Conservation (phyloP, 1,139 yeast genomes). For the Diutina siamensis region DNA sequence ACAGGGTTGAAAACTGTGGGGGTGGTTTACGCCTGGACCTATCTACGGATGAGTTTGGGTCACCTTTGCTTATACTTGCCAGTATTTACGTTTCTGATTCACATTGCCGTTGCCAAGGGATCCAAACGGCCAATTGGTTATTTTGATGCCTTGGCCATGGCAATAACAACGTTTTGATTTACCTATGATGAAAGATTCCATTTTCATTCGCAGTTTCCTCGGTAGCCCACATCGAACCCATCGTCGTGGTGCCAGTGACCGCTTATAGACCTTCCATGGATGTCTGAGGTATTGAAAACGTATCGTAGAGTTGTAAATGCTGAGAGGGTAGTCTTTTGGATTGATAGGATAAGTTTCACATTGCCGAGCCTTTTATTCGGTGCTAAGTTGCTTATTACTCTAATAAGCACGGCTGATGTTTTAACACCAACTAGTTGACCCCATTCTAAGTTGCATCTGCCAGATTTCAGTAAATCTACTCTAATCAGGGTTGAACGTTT, state of each 20-base stretch:
- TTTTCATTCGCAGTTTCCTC: constrained; percentile 88
- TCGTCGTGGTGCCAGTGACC: constrained; percentile 74
- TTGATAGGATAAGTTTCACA: too few relatives aligned
- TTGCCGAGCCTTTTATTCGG: too few relatives aligned
- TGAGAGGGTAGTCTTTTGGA: too few relatives aligned
- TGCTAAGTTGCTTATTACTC: too few relatives aligned
- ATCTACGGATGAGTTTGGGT: constrained; percentile 27
- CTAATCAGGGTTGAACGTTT: too few relatives aligned
- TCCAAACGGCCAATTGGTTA: constrained; percentile 10
- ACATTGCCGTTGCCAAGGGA: constrained; percentile 10
- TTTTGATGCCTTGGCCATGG: background rate
- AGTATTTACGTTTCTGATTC: constrained; percentile 68
- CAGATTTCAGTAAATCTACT: too few relatives aligned
- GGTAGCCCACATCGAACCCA: constrained; percentile 83
- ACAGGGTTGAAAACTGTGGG: constrained; percentile 59
- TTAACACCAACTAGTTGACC: too few relatives aligned
- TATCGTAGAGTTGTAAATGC: background rate
- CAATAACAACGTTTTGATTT: too few relatives aligned
- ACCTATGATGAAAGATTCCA: constrained; percentile 66
- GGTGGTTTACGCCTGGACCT: constrained; percentile 16
- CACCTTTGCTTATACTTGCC: constrained; percentile 63
- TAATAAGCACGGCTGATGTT: too few relatives aligned
- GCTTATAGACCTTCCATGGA: constrained; percentile 63
- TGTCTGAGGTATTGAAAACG: constrained; percentile 35
- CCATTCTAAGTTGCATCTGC: too few relatives aligned